Percentiles rank a stretch among this genome's conserved stretches.
Conservation (phyloP, 148 eudicot species). For the Talinum fruticosum region DNA sequence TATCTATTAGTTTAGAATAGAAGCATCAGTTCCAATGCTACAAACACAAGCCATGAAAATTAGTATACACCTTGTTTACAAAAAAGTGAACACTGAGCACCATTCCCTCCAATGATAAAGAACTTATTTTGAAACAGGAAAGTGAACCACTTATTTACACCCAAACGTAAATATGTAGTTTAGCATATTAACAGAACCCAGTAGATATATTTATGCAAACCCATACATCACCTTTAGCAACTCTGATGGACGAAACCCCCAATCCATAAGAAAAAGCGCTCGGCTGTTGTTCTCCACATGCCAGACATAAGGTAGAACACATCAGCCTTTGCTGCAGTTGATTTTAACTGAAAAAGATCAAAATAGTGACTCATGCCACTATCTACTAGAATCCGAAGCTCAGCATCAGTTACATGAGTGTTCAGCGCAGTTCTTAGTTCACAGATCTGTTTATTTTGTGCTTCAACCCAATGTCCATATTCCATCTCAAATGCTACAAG, state of each 20-base stretch:
- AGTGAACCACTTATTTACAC: not conserved
- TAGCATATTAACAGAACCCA: not conserved
- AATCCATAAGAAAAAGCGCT: conserved; percentile 89
- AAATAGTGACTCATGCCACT: conserved; percentile 68
- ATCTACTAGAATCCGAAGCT: conserved; percentile 60
- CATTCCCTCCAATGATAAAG: not conserved
- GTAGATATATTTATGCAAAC: not conserved
- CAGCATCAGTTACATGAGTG: conserved; percentile 46
- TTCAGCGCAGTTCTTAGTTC: conserved; percentile 58
- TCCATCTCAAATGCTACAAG: conserved; percentile 70
- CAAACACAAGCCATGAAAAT: not conserved
- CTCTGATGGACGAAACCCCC: conserved; percentile 98
- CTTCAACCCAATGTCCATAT: conserved; percentile 85
- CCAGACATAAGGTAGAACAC: conserved; percentile 85
- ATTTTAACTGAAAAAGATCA: conserved; percentile 72
- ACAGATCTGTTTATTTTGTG: conserved; percentile 54
- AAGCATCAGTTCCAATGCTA: not conserved
- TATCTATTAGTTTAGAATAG: not conserved
- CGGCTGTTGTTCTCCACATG: conserved; percentile 82
- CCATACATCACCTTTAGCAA: conserved; percentile 61
- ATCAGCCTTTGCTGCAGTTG: conserved; percentile 68
- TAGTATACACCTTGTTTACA: conserved; percentile 2
- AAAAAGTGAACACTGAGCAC: conserved; percentile 3
- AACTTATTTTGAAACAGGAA: not conserved
- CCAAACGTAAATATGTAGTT: not conserved